A percentile compares a stretch with the other conserved stretches of the same genome.
Evolutionary conservation across 805 yeast genomes (phyloP).

Genomic region (Soucietia sequanensis): DNA sequence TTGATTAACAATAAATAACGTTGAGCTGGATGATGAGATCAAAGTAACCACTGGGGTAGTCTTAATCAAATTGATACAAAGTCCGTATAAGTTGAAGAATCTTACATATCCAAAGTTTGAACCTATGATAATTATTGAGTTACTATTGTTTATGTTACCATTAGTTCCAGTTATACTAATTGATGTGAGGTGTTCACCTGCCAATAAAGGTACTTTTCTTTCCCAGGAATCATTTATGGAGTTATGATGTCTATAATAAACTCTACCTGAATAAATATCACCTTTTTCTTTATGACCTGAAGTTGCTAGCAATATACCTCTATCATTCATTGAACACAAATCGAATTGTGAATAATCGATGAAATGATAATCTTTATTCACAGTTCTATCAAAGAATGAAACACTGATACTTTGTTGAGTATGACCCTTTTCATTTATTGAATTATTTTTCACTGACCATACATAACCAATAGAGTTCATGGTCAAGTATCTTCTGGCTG

Average conservation of each 20-base stretch:
- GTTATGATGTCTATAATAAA: slow-evolving; percentile 71
- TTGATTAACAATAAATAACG: slow-evolving; percentile 52
- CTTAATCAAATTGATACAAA: slow-evolving; percentile 67
- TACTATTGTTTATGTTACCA: slow-evolving; percentile 16
- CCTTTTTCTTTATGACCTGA: slow-evolving; percentile 25
- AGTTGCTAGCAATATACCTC: slow-evolving; percentile 60
- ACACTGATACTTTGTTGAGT: slow-evolving; percentile 72
- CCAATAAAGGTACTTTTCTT: slow-evolving; percentile 49
- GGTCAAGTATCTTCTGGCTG: slow-evolving; percentile 69
- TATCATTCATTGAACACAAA: slow-evolving; percentile 67
- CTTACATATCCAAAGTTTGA: slow-evolving; percentile 76
- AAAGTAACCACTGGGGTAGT: slow-evolving; percentile 71
- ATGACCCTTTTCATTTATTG: slow-evolving; percentile 8
- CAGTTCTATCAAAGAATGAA: slow-evolving; percentile 76
- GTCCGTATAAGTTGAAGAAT: slow-evolving; percentile 68
- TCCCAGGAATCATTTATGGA: slow-evolving; percentile 71
- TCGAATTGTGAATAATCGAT: slow-evolving; percentile 72
- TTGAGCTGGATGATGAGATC: slow-evolving; percentile 56
- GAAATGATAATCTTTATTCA: slow-evolving; percentile 80
- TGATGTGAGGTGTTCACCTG: slow-evolving; percentile 63
- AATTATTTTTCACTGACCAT: slow-evolving; percentile 58
- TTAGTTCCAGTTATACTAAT: slow-evolving; percentile 51
- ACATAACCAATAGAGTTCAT: slow-evolving; percentile 81
- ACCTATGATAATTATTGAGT: slow-evolving; percentile 60
- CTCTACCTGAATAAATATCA: slow-evolving; percentile 33